Evolutionary conservation across 2,329 filamentous ascomycete species (phyloP), one percentile per base, ranked within the genome.

Genomic region (Pochonia chlamydosporia): DNA sequence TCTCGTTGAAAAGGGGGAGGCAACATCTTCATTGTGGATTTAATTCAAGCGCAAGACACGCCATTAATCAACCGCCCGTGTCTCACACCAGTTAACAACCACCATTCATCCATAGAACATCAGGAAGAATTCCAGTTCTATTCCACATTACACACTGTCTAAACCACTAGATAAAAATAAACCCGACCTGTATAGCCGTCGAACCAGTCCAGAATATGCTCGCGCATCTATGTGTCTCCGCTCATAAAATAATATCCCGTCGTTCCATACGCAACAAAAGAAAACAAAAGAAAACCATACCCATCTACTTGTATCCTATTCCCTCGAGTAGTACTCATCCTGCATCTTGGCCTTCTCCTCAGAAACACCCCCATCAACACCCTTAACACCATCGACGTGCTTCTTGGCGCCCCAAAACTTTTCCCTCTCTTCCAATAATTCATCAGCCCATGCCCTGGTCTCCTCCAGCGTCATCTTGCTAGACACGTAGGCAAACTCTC

Each of bases 401-500:
- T 59, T 58, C 58, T 75, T 70, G 18, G 62, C 63, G 25, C 70
- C 74, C 89, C 89, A 96, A 59, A 89, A 85, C 25, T 70, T 74
- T 55, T 85, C 76, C 47, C 91, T 76, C 72, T 97, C 92, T 56
- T 74, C 71, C 54, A 97, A 70, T 25, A 96, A 71, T 54, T 89
- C 82, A 23, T 78, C 74, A 0, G 84, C 86, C 92, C 92, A 97
- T 11, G 72, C 78, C 69, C 84, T 81, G 55, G 90, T 86, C 70
- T 96, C 92, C 0, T 82, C 79, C 54, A 95, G 73, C 46, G 77
- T 74, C 55, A 97, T 85, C 57, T 79, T 81, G 40, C 72, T 76
- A 8, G 87, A 80, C 3, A 96, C 93, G 61, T 86, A 85, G 1
- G 82, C 79, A 57, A 99, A 97, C 70, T 99, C 93, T 44, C 85